These are phyloP conservation scores for Penicillium cataractarum DNA, from an alignment of 495 filamentous ascomycete species.

Conservation along the genomic window DNA sequence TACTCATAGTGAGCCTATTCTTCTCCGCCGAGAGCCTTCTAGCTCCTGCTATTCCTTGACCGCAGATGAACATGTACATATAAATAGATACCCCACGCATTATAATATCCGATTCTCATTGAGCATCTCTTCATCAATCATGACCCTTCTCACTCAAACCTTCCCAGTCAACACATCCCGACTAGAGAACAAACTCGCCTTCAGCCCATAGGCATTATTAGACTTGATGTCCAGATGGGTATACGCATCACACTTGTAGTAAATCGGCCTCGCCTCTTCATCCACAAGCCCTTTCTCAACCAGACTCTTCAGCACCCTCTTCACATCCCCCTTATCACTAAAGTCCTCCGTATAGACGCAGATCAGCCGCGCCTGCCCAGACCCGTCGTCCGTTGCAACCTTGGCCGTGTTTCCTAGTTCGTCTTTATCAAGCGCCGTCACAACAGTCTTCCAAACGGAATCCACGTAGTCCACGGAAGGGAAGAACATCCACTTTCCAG, in stretches of 20 bases:
- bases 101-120: slow-evolving; percentile 1
- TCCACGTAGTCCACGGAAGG: slow-evolving; percentile 58
- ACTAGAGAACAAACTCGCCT: slow-evolving; percentile 56
- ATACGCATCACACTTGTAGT: slow-evolving; percentile 83
- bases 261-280: slow-evolving; percentile 55
- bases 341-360: slow-evolving; percentile 81
- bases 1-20: background rate
- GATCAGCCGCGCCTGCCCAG: slow-evolving; percentile 54
- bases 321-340: slow-evolving; percentile 66
- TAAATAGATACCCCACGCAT: slow-evolving; percentile 18
- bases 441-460: slow-evolving; percentile 64
- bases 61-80: slow-evolving; percentile 3
- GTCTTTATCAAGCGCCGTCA: slow-evolving; percentile 61
- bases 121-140: slow-evolving; percentile 11
- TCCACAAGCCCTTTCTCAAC: slow-evolving; percentile 61
- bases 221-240: slow-evolving; percentile 69
- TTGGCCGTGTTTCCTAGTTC: slow-evolving; percentile 72
- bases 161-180: slow-evolving; percentile 43
- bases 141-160: slow-evolving; percentile 14
- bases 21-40: too few species aligned
- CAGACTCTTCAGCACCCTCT: slow-evolving; percentile 63
- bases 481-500: slow-evolving; percentile 92
- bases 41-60: background rate
- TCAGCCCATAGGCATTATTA: slow-evolving; percentile 69
- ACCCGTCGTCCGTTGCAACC: slow-evolving; percentile 60